Percentiles rank a stretch among this genome's conserved stretches.
These are phyloP conservation scores for Rhodosporidiobolus odoratus DNA, from an alignment of 768 basidiomycete genomes.

Conservation along the genomic window DNA sequence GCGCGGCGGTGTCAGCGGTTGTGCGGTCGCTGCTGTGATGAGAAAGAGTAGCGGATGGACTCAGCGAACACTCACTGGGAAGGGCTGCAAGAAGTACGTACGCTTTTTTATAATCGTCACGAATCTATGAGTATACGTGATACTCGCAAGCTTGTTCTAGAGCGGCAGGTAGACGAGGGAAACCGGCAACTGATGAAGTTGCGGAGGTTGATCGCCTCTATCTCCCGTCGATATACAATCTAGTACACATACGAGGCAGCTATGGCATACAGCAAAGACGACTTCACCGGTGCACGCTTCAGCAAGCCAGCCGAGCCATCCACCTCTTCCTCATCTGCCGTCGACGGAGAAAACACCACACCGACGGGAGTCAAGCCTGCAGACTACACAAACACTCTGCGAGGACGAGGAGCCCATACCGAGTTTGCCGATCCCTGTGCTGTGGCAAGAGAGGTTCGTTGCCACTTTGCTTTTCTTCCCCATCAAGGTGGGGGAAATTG, in stretches of 20 bases:
- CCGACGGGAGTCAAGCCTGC: background rate
- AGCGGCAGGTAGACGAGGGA: too few species aligned
- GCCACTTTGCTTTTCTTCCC: background rate
- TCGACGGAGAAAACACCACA: background rate
- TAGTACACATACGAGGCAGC: too few species aligned
- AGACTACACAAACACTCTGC: constrained; percentile 12
- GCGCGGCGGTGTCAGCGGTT: too few species aligned
- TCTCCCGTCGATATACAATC: background rate
- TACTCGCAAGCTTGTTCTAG: too few species aligned
- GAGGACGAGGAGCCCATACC: constrained; percentile 12
- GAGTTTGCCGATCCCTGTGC: constrained; percentile 27
- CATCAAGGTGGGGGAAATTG: background rate
- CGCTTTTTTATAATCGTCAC: too few species aligned
- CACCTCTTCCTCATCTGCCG: background rate
- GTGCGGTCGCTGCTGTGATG: too few species aligned
- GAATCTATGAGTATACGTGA: too few species aligned
- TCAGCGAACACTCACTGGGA: too few species aligned
- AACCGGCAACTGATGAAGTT: background rate
- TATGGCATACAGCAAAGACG: constrained; percentile 3
- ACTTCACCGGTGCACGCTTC: background rate
- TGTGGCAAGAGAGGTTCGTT: constrained; percentile 23
- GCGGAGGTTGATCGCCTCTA: background rate
- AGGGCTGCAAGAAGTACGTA: too few species aligned
- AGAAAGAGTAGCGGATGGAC: too few species aligned
- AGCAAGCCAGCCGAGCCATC: background rate